Base-by-base conservation (phyloP, 2,329 filamentous ascomycete genomes). In the Lecanosticta acicola region DNA sequence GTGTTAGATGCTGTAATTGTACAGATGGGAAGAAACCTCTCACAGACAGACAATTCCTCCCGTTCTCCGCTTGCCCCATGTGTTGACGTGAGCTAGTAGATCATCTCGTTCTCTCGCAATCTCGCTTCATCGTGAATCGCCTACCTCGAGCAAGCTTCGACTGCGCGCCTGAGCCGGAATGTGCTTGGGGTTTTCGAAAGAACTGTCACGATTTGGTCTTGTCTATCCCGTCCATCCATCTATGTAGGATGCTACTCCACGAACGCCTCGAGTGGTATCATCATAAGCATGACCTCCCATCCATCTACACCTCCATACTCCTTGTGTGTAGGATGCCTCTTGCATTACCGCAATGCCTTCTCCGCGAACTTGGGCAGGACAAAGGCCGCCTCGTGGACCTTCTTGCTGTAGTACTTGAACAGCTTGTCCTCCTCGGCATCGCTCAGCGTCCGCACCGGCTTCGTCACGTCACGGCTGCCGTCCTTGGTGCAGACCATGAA, bases 401-500 rank as follows among this genome's bases (percentile, higher is more conserved):
- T 87, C 66, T 87, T 79, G 76, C 89, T 97, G 80, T 98, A 98
- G 83, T 98, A 98, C 68, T 80, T 81, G 85, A 88, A 95, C 62
- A 91, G 76, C 71, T 87, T 84, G 66, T 87, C 83, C 80, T 98
- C 93, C 73, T 97, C 89, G 72, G 94, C 90, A 55, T 77, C 67
- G 54, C 81, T 77, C 84, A 89, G 94, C 61, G 72, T 77, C 65
- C 93, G 85, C 53, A 96, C 66, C 43, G 93, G 93, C 71, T 83
- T 86, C 70, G 80, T 87, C 67, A 97, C 79, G 72, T 98, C 80
- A 69, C 83, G 81, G 66, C 72, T 81, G 68, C 82, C 75, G 68
- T 97, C 91, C 82, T 98, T 97, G 84, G 79, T 87, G 83, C 93
- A 97, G 67, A 98, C 87, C 90, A 98, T 96, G 84, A 98, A 98